Base-by-base conservation (phyloP, 768 basidiomycete genomes). In the Suillus subalutaceus region DNA sequence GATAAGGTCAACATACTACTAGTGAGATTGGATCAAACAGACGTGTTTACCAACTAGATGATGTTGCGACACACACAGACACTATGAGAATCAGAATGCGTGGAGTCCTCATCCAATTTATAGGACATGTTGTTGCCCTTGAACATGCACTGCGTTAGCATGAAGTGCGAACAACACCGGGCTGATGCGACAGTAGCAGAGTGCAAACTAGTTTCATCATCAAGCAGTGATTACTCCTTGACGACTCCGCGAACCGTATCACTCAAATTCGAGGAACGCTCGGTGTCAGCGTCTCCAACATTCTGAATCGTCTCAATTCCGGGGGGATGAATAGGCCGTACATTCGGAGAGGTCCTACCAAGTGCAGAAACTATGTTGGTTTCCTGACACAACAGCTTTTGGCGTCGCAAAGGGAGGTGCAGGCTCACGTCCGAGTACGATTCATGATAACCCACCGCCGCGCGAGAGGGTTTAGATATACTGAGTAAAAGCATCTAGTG, bases 1-100 rank as follows among this genome's bases (percentile, higher is more conserved):
- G 40, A 18, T 23, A 59, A 41, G 16, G 9, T 26, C 38, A 59
- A 59, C 58, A 59, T 59, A 59, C 41, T 58, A 9, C 38, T 40
- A 18, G 23, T 59, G 16, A 26, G 38, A 26, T 41, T 58, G 23
- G 8, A 58, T 23, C 8, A 40, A 26, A 26, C 7, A 58, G n/a
- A 40, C 4, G n/a, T 23, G 38, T 26, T 41, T 18, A 41, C 26
- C n/a, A n/a, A n/a, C 1, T 26, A 16, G 38, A 26, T 8, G 58
- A 60, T 26, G 58, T 41, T 59, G 23, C 4, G 38, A 38, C 8
- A 23, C 37, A 5, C n/a, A 9, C 13, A 38, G 57, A n/a, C 23
- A 38, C n/a, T 38, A 23, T 23, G n/a, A 38, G n/a, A 57, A 57
- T 23, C 12, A 3, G 37, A 58, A 38, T 58, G 37, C 37, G n/a